phyloP scores from a whole-genome alignment of 805 yeast species.

The Candida patagonica region DNA sequence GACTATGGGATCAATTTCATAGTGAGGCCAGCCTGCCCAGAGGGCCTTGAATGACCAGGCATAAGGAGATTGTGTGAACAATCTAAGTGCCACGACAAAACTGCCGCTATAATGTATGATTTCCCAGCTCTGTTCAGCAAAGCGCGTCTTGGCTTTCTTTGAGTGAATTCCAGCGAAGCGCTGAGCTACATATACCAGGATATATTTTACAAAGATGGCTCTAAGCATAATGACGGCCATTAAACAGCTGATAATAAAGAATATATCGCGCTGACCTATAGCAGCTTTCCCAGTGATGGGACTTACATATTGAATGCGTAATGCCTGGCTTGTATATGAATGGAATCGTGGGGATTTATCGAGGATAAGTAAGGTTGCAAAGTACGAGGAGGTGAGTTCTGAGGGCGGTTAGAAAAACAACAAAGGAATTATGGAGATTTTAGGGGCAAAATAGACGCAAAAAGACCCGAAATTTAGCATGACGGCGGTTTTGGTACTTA shows the following conservation, averaged over 20 bases:
- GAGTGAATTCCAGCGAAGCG: conserved; percentile 32
- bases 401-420: background rate
- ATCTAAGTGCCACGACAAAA: conserved; percentile 45
- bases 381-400: conserved; percentile 7
- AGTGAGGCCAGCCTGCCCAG: conserved; percentile 69
- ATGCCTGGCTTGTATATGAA: conserved; percentile 31
- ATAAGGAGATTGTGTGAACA: conserved; percentile 53
- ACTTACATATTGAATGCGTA: conserved; percentile 33
- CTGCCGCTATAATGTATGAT: conserved; percentile 48
- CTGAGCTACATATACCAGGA: conserved; percentile 49
- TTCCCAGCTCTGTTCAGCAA: conserved; percentile 84
- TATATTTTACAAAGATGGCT: conserved; percentile 47
- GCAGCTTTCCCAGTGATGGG: conserved; percentile 14
- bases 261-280: conserved; percentile 19
- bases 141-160: conserved; percentile 50
- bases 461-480: background rate
- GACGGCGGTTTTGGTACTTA: background rate
- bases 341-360: conserved; percentile 23
- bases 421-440: background rate
- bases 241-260: conserved; percentile 42
- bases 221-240: conserved; percentile 50
- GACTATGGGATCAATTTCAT: conserved; percentile 39
- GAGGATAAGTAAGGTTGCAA: conserved; percentile 18
- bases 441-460: background rate
- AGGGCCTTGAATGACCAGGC: conserved; percentile 47